These are phyloP conservation scores for Trypanosoma scelopori DNA, from an alignment of 208 protist genomes.

Conservation along the genomic window DNA sequence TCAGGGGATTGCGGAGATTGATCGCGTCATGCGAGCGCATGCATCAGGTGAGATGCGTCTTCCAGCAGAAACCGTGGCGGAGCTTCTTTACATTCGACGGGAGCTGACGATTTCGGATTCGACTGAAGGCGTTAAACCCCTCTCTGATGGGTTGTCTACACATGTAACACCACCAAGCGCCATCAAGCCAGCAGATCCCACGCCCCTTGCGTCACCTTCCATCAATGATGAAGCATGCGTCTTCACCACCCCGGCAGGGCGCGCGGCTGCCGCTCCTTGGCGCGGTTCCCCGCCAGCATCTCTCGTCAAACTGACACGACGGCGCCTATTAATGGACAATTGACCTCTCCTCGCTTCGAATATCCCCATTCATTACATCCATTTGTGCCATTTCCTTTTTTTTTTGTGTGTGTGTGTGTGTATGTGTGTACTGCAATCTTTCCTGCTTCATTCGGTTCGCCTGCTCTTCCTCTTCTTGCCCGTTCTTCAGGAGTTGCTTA, in stretches of 20 bases:
- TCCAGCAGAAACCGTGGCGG: constrained; percentile 28
- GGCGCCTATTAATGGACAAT: not conserved
- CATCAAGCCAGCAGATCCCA: not conserved
- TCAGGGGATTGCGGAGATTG: constrained; percentile 41
- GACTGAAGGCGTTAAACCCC: not conserved
- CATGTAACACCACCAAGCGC: not conserved
- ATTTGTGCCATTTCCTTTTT: not conserved
- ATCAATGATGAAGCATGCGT: not conserved
- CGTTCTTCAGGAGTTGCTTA: not conserved
- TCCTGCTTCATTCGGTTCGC: constrained; percentile 2
- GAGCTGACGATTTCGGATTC: not conserved
- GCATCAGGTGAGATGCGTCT: constrained; percentile 21
- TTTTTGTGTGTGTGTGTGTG: not conserved
- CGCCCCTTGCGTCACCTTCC: not conserved
- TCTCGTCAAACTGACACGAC: constrained; percentile 7
- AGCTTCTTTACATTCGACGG: constrained; percentile 48
- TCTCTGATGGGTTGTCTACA: not conserved
- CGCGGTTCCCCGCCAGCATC: constrained; percentile 1
- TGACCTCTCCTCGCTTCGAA: not conserved
- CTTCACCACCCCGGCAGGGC: not conserved
- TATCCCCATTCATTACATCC: not conserved
- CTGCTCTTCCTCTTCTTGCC: constrained; percentile 5
- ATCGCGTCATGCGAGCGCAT: constrained; percentile 36
- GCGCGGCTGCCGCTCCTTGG: too few relatives aligned
- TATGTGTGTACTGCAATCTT: not conserved